Percentiles rank a stretch among this genome's conserved stretches.
These are phyloP conservation scores for Bjerkandera adusta DNA, from an alignment of 1,284 basidiomycete genomes.

Conservation along the genomic window DNA sequence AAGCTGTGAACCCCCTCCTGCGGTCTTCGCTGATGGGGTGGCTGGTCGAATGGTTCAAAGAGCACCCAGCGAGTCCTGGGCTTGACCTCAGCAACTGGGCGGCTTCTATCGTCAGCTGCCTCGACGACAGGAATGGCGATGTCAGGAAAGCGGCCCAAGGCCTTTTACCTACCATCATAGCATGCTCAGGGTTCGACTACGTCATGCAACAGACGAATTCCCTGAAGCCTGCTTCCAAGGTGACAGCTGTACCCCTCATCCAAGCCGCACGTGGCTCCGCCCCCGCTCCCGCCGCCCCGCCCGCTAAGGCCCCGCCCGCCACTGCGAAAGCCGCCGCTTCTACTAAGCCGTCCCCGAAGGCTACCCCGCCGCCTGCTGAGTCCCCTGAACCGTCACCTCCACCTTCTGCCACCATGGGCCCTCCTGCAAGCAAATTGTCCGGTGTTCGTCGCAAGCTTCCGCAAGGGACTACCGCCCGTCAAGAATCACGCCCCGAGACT, in stretches of 20 bases:
- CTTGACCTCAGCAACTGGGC: conserved; percentile 81
- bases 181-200: conserved; percentile 78
- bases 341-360: conserved; percentile 14
- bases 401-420: conserved; percentile 17
- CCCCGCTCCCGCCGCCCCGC: conserved; percentile 14
- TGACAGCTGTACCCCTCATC: conserved; percentile 85
- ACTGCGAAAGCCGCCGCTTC: conserved; percentile 27
- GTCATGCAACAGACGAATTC: conserved; percentile 85
- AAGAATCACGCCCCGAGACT: conserved; percentile 61
- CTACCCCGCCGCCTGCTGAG: conserved; percentile 23
- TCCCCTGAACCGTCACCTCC: conserved; percentile 21
- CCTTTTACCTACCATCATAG: conserved; percentile 78
- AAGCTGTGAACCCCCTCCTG: conserved; percentile 87
- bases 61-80: conserved; percentile 49
- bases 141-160: conserved; percentile 90
- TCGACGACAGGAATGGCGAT: conserved; percentile 92
- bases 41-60: conserved; percentile 81
- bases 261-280: conserved; percentile 58
- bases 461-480: conserved; percentile 50
- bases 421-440: conserved; percentile 41
- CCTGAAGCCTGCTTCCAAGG: conserved; percentile 90
- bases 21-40: conserved; percentile 84
- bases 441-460: conserved; percentile 74
- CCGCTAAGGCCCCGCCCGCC: conserved; percentile 27
- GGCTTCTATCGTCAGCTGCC: conserved; percentile 69